Evolutionary conservation across 345 rosid genomes (phyloP).

Genomic region (Raphanus raphanistrum): DNA sequence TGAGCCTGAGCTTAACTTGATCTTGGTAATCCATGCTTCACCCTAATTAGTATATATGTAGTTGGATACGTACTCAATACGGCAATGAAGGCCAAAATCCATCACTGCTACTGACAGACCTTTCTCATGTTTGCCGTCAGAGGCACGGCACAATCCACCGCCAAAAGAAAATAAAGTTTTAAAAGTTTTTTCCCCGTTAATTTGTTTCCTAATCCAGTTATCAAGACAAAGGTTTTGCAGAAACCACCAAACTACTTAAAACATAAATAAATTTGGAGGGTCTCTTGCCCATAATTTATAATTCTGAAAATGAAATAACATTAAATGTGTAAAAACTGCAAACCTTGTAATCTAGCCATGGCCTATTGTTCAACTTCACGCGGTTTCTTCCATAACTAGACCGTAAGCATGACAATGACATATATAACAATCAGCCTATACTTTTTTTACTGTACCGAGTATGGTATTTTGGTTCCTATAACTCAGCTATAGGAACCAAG

Average conservation of each 20-base stretch:
- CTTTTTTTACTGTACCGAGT: background rate
- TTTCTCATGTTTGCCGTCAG: constrained; percentile 32
- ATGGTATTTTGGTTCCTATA: background rate
- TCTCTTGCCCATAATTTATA: background rate
- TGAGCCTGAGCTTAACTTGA: background rate
- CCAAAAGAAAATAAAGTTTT: constrained; percentile 5
- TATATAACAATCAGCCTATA: background rate
- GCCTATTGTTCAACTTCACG: background rate
- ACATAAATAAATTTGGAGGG: background rate
- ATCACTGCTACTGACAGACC: constrained; percentile 8
- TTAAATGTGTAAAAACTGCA: constrained; percentile 13
- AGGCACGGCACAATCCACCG: constrained; percentile 37
- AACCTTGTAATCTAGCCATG: constrained; percentile 3
- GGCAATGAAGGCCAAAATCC: constrained; percentile 8
- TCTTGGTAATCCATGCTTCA: background rate
- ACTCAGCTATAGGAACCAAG: too few species aligned
- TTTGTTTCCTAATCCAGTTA: constrained; percentile 5
- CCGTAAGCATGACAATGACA: constrained; percentile 31
- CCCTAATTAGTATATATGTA: background rate
- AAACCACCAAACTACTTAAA: constrained; percentile 13
- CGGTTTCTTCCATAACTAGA: constrained; percentile 6
- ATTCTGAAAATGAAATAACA: constrained; percentile 25
- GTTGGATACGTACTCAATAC: constrained; percentile 13
- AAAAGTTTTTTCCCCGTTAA: background rate
- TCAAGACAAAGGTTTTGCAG: constrained; percentile 13